These are phyloP conservation scores for Rhodofomes roseus DNA, from an alignment of 1,284 basidiomycete species.

Conservation along the genomic window DNA sequence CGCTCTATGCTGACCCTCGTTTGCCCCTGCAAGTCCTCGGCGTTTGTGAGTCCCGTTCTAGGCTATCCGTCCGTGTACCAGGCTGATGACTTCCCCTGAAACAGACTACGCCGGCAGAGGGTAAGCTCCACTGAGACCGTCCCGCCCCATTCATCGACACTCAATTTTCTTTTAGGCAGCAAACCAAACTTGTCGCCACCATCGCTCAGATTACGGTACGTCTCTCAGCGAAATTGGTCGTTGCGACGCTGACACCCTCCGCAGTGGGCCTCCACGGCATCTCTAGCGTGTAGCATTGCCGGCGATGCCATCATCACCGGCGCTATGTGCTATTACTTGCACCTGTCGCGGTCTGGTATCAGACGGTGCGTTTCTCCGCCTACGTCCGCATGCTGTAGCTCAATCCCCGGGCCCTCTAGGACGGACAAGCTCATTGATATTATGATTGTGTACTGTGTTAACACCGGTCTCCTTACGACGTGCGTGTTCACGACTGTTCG, in stretches of 20 bases:
- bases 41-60: background rate
- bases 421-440: conserved; percentile 9
- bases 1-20: too few relatives aligned
- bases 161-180: background rate
- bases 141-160: background rate
- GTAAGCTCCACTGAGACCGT: background rate
- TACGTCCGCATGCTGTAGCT: too few relatives aligned
- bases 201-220: conserved; percentile 7
- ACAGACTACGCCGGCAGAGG: conserved; percentile 2
- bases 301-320: conserved; percentile 3
- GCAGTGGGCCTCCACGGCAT: conserved; percentile 6
- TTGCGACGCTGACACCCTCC: background rate
- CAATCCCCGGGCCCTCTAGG: background rate
- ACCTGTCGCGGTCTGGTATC: conserved; percentile 2
- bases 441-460: conserved; percentile 6
- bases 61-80: background rate
- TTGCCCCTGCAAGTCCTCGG: background rate
- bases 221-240: background rate
- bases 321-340: conserved; percentile 2
- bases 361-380: background rate
- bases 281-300: conserved; percentile 6
- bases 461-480: conserved; percentile 6
- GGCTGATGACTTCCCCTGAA: background rate
- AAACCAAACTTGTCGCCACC: background rate
- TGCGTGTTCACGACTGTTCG: background rate